Evolutionary conservation across 495 filamentous ascomycete genomes (phyloP).

Genomic region (Daldinia concentrica): DNA sequence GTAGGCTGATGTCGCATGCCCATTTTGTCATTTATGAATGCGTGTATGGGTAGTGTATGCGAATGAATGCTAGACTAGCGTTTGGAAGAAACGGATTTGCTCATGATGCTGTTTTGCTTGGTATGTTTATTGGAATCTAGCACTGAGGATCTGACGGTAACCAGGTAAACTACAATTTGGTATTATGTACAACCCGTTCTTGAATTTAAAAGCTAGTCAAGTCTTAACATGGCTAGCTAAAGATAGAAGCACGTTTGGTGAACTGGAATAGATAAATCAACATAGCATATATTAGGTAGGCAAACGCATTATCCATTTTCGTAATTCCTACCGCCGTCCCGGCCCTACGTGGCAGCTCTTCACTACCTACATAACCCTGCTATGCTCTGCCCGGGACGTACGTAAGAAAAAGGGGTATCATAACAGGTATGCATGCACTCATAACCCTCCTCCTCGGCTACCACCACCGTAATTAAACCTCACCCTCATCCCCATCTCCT

Average conservation of each 20-base stretch:
- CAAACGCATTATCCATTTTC: background rate
- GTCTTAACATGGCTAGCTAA: no score
- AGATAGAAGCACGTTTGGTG: no score
- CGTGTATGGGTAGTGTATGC: no score
- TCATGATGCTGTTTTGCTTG: no score
- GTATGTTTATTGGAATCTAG: no score
- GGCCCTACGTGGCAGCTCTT: background rate
- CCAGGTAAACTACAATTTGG: no score
- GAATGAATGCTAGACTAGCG: no score
- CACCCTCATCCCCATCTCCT: background rate
- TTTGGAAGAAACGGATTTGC: no score
- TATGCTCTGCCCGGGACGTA: background rate
- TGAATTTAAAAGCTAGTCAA: no score
- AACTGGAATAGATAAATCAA: no score
- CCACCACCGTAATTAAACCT: background rate
- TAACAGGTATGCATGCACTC: slow-evolving; percentile 10
- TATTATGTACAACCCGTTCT: no score
- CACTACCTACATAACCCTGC: background rate
- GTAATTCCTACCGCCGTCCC: background rate
- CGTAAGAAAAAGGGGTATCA: slow-evolving; percentile 27
- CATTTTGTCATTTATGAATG: background rate
- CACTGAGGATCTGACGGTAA: no score
- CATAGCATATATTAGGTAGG: background rate
- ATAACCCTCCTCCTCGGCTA: background rate
- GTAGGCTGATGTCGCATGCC: background rate